These are phyloP conservation scores for Jatropha curcas DNA, from an alignment of 345 rosid genomes.

Conservation along the genomic window DNA sequence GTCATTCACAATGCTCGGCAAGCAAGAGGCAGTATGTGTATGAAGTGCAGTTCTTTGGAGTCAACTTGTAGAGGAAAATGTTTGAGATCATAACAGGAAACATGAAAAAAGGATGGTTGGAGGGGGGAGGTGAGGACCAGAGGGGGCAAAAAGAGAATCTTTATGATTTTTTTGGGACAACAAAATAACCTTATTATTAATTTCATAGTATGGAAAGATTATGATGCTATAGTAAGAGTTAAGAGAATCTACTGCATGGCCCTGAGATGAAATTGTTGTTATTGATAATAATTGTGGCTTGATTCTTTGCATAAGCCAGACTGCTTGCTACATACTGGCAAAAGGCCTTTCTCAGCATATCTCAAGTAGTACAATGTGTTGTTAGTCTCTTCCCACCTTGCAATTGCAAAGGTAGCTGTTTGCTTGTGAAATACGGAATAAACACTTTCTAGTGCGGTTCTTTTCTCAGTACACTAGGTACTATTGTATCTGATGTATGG, in stretches of 20 bases:
- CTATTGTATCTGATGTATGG: not conserved
- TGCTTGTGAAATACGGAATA: not conserved
- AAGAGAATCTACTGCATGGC: not conserved
- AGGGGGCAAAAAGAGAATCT: too few relatives aligned
- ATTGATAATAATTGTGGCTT: not conserved
- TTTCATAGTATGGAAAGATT: not conserved
- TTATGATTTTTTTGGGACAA: too few relatives aligned
- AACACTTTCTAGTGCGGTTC: not conserved
- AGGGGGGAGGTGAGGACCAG: too few relatives aligned
- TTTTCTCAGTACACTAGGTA: not conserved
- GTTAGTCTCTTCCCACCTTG: not conserved
- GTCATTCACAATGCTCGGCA: not conserved
- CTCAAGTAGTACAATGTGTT: not conserved
- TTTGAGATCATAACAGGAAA: not conserved
- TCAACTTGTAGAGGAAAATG: not conserved
- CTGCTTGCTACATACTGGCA: not conserved
- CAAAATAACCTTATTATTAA: too few relatives aligned
- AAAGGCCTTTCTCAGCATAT: not conserved
- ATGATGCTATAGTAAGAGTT: not conserved
- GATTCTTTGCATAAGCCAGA: not conserved
- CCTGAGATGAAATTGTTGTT: not conserved
- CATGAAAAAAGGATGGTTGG: too few relatives aligned
- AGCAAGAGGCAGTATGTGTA: not conserved
- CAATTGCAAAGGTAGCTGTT: not conserved
- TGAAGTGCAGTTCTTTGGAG: not conserved